These are phyloP conservation scores for Lotus japonicus DNA, from an alignment of 306 rosid genomes.

Conservation along the genomic window DNA sequence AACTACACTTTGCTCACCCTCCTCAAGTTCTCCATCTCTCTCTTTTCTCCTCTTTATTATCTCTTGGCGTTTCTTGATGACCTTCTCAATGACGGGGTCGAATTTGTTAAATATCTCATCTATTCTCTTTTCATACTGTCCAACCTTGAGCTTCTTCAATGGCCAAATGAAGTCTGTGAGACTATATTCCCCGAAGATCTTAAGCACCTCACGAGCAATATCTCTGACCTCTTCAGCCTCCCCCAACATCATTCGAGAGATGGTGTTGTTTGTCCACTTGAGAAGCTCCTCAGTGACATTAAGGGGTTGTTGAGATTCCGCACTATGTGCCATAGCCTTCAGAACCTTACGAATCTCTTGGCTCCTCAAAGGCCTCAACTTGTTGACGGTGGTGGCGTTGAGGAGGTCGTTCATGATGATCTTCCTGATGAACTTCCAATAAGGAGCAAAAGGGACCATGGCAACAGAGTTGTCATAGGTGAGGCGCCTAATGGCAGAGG, in stretches of 20 bases:
- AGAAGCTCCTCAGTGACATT: conserved; percentile 34
- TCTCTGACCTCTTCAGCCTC: conserved; percentile 24
- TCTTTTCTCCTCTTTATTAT: conserved; percentile 13
- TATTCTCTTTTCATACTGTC: conserved; percentile 31
- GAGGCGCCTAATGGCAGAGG: conserved; percentile 18
- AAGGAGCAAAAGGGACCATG: conserved; percentile 38
- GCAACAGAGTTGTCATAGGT: conserved; percentile 33
- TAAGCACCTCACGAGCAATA: conserved; percentile 29
- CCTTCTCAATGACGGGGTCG: conserved; percentile 34
- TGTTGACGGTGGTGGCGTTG: conserved; percentile 15
- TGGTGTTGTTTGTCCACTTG: conserved; percentile 23
- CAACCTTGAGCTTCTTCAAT: conserved; percentile 26
- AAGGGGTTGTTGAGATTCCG: conserved; percentile 8
- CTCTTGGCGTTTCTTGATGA: conserved; percentile 31
- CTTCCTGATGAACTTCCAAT: conserved; percentile 38
- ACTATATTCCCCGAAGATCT: conserved; percentile 38
- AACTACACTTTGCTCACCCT: conserved; percentile 13
- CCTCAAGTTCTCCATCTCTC: not conserved
- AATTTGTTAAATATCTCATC: conserved; percentile 17
- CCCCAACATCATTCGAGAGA: conserved; percentile 41
- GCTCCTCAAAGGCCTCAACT: conserved; percentile 18
- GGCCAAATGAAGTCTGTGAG: conserved; percentile 32
- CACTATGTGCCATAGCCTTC: not conserved
- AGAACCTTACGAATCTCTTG: conserved; percentile 12
- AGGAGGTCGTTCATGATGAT: conserved; percentile 33